phyloP scores from a whole-genome alignment of 2,329 filamentous ascomycete genomes.

The Fusarium falciforme region DNA sequence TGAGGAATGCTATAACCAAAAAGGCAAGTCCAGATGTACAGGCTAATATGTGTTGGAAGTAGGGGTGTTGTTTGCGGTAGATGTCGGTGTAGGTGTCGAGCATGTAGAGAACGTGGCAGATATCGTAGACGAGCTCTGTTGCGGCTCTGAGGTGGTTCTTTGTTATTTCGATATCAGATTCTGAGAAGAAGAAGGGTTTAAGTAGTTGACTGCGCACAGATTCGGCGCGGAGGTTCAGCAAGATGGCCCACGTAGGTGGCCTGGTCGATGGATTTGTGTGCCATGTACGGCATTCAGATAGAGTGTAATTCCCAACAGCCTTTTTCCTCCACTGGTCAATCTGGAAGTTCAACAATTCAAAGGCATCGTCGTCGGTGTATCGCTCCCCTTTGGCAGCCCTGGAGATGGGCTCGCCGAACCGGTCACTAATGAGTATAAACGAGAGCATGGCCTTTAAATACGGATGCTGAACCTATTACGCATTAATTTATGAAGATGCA shows the following conservation, averaged over 20 bases:
- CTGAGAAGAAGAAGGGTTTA: conserved; percentile 30
- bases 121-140: conserved; percentile 21
- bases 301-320: conserved; percentile 27
- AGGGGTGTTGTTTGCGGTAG: conserved; percentile 26
- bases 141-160: conserved; percentile 25
- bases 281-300: conserved; percentile 15
- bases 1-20: conserved; percentile 25
- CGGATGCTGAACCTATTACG: conserved; percentile 4
- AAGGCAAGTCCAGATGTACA: conserved; percentile 25
- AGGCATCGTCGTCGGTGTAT: conserved; percentile 40
- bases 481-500: rapidly evolving
- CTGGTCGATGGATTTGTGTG: conserved; percentile 10
- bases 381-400: conserved; percentile 21
- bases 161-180: conserved; percentile 19
- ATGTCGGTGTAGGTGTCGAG: conserved; percentile 20
- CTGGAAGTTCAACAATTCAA: conserved; percentile 47
- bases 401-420: conserved; percentile 24
- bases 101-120: conserved; percentile 17
- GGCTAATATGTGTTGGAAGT: conserved; percentile 24
- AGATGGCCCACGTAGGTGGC: conserved; percentile 23
- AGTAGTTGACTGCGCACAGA: conserved; percentile 24
- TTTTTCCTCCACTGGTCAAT: conserved; percentile 44
- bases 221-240: conserved; percentile 26
- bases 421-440: conserved; percentile 27
- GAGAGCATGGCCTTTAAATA: conserved; percentile 31